phyloP scores from a whole-genome alignment of 495 filamentous ascomycete genomes.

The Talaromyces trachyspermus region DNA sequence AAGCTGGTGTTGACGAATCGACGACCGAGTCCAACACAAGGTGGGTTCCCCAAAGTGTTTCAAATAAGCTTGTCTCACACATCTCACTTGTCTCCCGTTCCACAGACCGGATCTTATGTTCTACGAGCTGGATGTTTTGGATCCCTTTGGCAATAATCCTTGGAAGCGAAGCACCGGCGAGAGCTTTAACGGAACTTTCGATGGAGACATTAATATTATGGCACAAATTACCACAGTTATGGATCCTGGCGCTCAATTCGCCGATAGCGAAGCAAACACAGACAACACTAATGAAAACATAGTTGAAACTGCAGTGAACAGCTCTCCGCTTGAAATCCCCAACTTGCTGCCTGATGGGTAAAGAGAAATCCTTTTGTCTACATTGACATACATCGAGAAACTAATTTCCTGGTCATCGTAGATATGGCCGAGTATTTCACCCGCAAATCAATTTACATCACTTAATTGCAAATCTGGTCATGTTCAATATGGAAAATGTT shows the following conservation, averaged over 20 bases:
- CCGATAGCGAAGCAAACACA: background rate
- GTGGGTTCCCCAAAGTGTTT: background rate
- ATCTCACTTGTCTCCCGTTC: background rate
- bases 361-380: background rate
- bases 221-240: background rate
- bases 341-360: conserved; percentile 5
- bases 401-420: background rate
- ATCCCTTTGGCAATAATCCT: conserved; percentile 5
- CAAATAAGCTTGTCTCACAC: background rate
- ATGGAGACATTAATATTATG: background rate
- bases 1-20: background rate
- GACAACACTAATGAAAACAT: background rate
- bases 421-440: conserved; percentile 3
- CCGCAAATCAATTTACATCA: background rate
- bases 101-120: background rate
- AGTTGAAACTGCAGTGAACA: background rate
- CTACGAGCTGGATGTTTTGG: conserved; percentile 5
- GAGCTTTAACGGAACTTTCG: background rate
- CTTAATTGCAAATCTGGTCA: conserved; percentile 2
- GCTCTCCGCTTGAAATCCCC: background rate
- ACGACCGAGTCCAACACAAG: conserved; percentile 1
- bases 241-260: background rate
- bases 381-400: background rate
- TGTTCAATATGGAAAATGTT: conserved; percentile 4
- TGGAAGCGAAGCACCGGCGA: conserved; percentile 6